Conservation (phyloP, 129 eudicot species). For the Flaveria bidentis region DNA sequence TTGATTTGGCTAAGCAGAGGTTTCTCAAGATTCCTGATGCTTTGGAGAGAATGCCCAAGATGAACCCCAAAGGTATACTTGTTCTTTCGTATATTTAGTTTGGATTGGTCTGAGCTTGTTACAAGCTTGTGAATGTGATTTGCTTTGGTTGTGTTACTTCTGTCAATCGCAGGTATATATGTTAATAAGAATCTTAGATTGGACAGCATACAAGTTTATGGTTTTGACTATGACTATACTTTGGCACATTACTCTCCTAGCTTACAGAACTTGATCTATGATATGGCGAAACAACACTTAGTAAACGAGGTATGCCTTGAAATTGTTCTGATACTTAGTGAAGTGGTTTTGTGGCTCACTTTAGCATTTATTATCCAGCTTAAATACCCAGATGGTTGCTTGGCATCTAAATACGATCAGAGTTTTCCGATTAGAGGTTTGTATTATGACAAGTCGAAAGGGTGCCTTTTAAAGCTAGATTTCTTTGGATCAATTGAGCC, state of each 20-base stretch:
- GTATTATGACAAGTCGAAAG: slow-evolving; percentile 89
- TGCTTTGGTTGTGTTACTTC: slow-evolving; percentile 20
- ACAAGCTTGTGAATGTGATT: slow-evolving; percentile 4
- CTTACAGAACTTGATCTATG: slow-evolving; percentile 79
- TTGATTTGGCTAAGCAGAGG: slow-evolving; percentile 60
- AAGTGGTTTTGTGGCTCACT: not conserved
- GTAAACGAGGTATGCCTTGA: slow-evolving; percentile 75
- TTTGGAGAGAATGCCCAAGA: slow-evolving; percentile 71
- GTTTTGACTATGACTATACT: slow-evolving; percentile 98
- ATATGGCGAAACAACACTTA: slow-evolving; percentile 86
- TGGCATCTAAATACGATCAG: slow-evolving; percentile 76
- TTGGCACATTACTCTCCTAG: slow-evolving; percentile 89
- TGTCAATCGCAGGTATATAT: slow-evolving; percentile 64
- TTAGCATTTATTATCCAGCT: slow-evolving; percentile 50
- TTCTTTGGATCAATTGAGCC: slow-evolving; percentile 99
- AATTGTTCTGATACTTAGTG: not conserved
- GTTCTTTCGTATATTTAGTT: not conserved
- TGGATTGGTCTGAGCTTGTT: slow-evolving; percentile 2
- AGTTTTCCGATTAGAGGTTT: slow-evolving; percentile 94
- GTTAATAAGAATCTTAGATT: slow-evolving; percentile 89
- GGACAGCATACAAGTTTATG: slow-evolving; percentile 92
- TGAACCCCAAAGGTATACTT: slow-evolving; percentile 77
- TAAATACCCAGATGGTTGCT: slow-evolving; percentile 86
- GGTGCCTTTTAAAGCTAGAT: slow-evolving; percentile 92
- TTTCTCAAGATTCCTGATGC: slow-evolving; percentile 72